A percentile compares a stretch with the other conserved stretches of the same genome.
These are phyloP conservation scores for Paecilomyces dactylethromorphus DNA, from an alignment of 2,329 filamentous ascomycete species.

Conservation along the genomic window DNA sequence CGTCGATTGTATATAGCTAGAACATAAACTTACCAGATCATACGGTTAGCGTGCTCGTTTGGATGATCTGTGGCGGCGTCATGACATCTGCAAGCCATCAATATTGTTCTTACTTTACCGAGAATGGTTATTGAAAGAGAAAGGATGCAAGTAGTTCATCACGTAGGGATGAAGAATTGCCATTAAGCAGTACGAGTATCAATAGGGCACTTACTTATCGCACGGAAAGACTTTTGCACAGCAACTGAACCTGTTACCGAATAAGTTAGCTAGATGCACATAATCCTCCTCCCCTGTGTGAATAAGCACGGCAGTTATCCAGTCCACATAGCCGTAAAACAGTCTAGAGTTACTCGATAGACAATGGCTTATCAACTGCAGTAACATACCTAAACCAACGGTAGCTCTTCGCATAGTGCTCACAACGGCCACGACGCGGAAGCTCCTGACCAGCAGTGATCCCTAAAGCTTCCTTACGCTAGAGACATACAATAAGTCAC, in stretches of 20 bases:
- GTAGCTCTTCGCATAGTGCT: conserved; percentile 49
- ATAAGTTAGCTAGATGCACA: conserved; percentile 6
- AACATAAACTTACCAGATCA: conserved; percentile 57
- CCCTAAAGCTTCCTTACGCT: conserved; percentile 47
- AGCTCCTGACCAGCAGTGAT: conserved; percentile 50
- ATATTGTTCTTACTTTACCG: background rate
- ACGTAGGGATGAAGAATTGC: no score
- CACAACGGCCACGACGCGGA: conserved; percentile 47
- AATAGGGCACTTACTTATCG: conserved; percentile 39
- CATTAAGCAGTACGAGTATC: background rate
- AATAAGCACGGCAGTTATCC: background rate
- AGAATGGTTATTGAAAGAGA: background rate
- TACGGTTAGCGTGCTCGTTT: conserved; percentile 75
- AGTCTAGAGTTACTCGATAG: background rate
- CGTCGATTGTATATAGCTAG: background rate
- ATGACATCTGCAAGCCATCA: conserved; percentile 54
- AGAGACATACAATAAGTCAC: background rate
- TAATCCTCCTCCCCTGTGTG: background rate
- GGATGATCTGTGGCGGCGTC: conserved; percentile 64
- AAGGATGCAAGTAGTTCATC: background rate
- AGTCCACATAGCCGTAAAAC: background rate
- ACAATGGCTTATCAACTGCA: background rate
- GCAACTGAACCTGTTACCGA: conserved; percentile 46
- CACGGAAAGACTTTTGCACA: conserved; percentile 53
- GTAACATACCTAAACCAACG: conserved; percentile 48